A percentile compares a stretch with the other conserved stretches of the same genome.
phyloP scores from a whole-genome alignment of 805 yeast species.

The Candida nemodendra region DNA sequence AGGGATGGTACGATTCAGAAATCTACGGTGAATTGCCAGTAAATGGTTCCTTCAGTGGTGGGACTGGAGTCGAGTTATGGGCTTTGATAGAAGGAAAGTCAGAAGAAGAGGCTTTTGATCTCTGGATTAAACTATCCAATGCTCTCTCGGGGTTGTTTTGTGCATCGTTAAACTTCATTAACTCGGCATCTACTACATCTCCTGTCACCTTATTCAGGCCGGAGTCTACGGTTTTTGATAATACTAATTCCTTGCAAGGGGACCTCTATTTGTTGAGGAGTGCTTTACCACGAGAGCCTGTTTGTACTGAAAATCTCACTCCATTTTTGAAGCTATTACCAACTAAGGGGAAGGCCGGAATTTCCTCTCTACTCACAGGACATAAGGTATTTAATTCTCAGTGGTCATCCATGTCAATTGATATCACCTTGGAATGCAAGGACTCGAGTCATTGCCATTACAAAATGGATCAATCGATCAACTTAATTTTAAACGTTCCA shows the following conservation, averaged over 20 bases:
- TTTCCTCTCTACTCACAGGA: slow-evolving; percentile 83
- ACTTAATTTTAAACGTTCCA: slow-evolving; percentile 69
- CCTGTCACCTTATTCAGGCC: slow-evolving; percentile 47
- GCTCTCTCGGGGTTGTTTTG: slow-evolving; percentile 89
- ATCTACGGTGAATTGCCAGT: slow-evolving; percentile 81
- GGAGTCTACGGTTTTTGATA: slow-evolving; percentile 17
- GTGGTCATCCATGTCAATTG: slow-evolving; percentile 94
- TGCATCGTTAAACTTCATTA: slow-evolving; percentile 89
- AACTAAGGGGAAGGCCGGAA: slow-evolving; percentile 87
- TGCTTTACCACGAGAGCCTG: slow-evolving; percentile 90
- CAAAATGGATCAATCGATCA: slow-evolving; percentile 63
- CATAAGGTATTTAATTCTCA: slow-evolving; percentile 85
- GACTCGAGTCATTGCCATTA: slow-evolving; percentile 42
- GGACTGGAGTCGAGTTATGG: slow-evolving; percentile 94
- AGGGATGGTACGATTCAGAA: slow-evolving; percentile 93
- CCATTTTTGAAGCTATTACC: slow-evolving; percentile 90
- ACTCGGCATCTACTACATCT: slow-evolving; percentile 70
- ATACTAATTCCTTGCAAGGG: slow-evolving; percentile 32
- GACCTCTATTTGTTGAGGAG: slow-evolving; percentile 66
- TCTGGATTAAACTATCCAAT: slow-evolving; percentile 74
- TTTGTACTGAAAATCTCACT: slow-evolving; percentile 94
- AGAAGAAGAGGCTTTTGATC: slow-evolving; percentile 50
- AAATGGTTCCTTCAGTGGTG: slow-evolving; percentile 75
- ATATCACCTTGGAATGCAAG: slow-evolving; percentile 58
- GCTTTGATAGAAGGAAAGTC: slow-evolving; percentile 70